Percentiles rank a stretch among this genome's conserved stretches.
phyloP scores from a whole-genome alignment of 2,329 filamentous ascomycete genomes.

The Fusarium sp. region DNA sequence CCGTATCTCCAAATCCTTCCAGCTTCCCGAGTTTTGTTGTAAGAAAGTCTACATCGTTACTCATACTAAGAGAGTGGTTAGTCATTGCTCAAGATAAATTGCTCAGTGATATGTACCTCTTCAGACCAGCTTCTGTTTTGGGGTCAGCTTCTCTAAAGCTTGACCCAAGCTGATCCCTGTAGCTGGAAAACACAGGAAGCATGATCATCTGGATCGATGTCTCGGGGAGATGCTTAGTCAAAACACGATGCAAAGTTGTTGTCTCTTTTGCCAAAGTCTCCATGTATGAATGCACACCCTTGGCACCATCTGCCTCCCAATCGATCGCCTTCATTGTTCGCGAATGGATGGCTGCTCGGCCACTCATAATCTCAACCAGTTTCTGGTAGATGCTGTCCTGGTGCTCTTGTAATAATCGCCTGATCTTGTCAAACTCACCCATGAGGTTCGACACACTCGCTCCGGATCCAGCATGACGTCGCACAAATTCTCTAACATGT shows the following conservation, averaged over 20 bases:
- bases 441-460: conserved; percentile 71
- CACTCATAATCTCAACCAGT: conserved; percentile 91
- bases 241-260: conserved; percentile 82
- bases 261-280: conserved; percentile 91
- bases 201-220: conserved; percentile 85
- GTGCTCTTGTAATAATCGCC: conserved; percentile 87
- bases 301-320: conserved; percentile 71
- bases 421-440: conserved; percentile 89
- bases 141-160: conserved; percentile 76
- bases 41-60: conserved; percentile 81
- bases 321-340: conserved; percentile 80
- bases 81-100: not conserved
- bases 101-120: conserved; percentile 69
- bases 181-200: conserved; percentile 84
- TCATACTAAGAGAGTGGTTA: conserved; percentile 68
- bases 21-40: conserved; percentile 79
- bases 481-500: conserved; percentile 90
- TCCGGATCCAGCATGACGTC: conserved; percentile 75
- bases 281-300: conserved; percentile 77
- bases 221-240: conserved; percentile 85
- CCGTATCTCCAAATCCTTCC: conserved; percentile 82
- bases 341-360: conserved; percentile 79
- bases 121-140: conserved; percentile 75
- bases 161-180: conserved; percentile 81
- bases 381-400: conserved; percentile 93